Evolutionary conservation across 2,329 filamentous ascomycete genomes (phyloP).

Genomic region (Onygenales sp.): DNA sequence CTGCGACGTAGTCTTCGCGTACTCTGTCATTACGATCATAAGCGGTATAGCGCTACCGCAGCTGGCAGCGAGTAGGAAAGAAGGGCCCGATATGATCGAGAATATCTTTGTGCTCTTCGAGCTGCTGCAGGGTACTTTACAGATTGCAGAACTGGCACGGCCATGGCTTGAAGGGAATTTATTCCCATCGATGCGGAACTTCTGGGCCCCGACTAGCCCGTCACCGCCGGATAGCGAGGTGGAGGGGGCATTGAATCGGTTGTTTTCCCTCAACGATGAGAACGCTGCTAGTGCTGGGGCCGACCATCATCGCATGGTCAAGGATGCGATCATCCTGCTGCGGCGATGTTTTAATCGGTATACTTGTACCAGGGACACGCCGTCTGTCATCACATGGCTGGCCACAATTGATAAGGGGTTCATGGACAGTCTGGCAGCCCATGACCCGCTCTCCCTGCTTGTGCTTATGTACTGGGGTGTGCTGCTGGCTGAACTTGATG

Average conservation of each 20-base stretch:
- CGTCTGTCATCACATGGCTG: constrained; percentile 26
- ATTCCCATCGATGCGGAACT: constrained; percentile 35
- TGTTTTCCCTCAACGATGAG: constrained; percentile 21
- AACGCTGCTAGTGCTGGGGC: constrained; percentile 16
- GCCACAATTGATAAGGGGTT: constrained; percentile 12
- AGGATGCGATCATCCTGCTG: constrained; percentile 20
- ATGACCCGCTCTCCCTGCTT: constrained; percentile 12
- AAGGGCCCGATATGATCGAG: constrained; percentile 23
- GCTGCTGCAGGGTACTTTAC: constrained; percentile 25
- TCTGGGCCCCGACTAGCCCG: constrained; percentile 32
- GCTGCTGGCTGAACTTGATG: constrained; percentile 11
- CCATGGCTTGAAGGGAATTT: constrained; percentile 42
- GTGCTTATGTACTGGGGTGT: constrained; percentile 17
- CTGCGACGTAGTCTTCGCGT: constrained; percentile 28
- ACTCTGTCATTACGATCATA: constrained; percentile 27
- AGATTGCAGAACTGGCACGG: constrained; percentile 23
- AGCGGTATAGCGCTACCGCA: constrained; percentile 27
- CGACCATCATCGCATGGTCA: constrained; percentile 21
- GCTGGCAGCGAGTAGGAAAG: constrained; percentile 20
- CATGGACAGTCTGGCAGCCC: constrained; percentile 7
- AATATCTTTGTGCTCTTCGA: constrained; percentile 28
- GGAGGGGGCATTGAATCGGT: constrained; percentile 18
- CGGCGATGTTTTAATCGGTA: constrained; percentile 21
- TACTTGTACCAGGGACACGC: constrained; percentile 16
- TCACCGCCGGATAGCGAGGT: constrained; percentile 18